Evolutionary conservation across 2,329 filamentous ascomycete species (phyloP), one percentile per base, ranked within the genome.

Genomic region (Diplodia mutila): DNA sequence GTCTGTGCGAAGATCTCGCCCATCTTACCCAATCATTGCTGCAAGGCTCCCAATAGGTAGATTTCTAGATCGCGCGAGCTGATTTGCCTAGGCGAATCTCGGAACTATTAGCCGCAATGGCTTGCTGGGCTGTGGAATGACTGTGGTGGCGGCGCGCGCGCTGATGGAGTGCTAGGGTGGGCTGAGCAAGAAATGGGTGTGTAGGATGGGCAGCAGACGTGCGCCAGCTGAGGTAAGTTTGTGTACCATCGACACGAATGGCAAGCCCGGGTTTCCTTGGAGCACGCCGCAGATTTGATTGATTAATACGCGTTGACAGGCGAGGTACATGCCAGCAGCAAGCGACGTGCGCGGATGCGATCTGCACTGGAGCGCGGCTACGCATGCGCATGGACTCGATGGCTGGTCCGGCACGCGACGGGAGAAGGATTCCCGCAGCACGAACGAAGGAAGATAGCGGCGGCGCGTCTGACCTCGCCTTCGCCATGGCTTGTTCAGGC

Each of bases 271-370:
- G 42, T 11, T 8, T 21, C 42, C 42, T n/a, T 8, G 42, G 42
- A 32, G 29, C 29, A 32, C 6, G 29, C 29, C 29, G 29, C 39
- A 18, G 39, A 18, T 42, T 42, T 16, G 39, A 21, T 61, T 29
- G 54, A 42, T 25, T 39, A 29, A 49, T 49, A 39, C 18, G 57
- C 42, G 21, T 32, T 32, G 55, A 18, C 59, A 39, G 49, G 59
- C 59, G 59, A 63, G 59, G 59, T n/a, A 63, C 18, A 63, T 63
- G 59, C 59, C 59, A 18, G 59, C 34, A 37, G 59, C 57, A 42
- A 16, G 39, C 57, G 46, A 27, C 54, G 18, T 32, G n/a, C 52
- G 11, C 2, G 34, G 52, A 34, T 37, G 21, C 34, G 39, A 61
- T 61, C 57, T 21, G 57, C 57, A 48, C 25, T 21, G 29, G 51